These are phyloP conservation scores for Sclerotinia spermophila DNA, from an alignment of 2,329 filamentous ascomycete genomes.

Conservation along the genomic window DNA sequence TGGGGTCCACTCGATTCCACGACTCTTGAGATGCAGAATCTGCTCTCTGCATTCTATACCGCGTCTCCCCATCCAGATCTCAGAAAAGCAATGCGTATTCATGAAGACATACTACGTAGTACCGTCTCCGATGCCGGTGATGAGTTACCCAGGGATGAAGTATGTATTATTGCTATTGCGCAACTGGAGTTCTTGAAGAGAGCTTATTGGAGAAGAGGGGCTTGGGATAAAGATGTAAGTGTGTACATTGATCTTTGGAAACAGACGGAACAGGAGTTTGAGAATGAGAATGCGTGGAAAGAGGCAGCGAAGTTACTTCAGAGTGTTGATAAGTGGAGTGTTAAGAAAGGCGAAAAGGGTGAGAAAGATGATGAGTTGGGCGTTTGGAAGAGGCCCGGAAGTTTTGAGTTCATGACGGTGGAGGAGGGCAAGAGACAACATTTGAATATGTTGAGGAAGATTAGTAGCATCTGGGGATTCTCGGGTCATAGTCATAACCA, in stretches of 20 bases:
- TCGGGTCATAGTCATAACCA: conserved; percentile 6
- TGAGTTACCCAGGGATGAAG: conserved; percentile 27
- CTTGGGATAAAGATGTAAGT: conserved; percentile 36
- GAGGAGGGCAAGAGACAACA: conserved; percentile 18
- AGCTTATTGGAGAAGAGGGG: conserved; percentile 42
- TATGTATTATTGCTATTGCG: conserved; percentile 31
- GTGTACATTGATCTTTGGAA: conserved; percentile 24
- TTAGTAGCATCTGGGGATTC: conserved; percentile 15
- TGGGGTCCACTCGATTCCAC: conserved; percentile 29
- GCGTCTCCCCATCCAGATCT: conserved; percentile 22
- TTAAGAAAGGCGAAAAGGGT: conserved; percentile 15
- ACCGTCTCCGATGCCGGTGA: conserved; percentile 32
- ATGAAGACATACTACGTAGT: conserved; percentile 29
- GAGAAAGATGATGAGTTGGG: conserved; percentile 19
- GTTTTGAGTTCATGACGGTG: conserved; percentile 22
- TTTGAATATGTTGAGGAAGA: conserved; percentile 23
- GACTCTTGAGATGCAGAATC: conserved; percentile 27
- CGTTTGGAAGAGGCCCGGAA: conserved; percentile 21
- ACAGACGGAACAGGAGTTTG: conserved; percentile 22
- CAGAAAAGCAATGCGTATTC: conserved; percentile 25
- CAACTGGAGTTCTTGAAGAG: conserved; percentile 40
- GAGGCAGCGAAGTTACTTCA: conserved; percentile 10
- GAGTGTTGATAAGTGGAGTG: conserved; percentile 23
- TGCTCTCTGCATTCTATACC: conserved; percentile 29
- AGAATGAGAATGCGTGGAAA: conserved; percentile 23